phyloP scores from a whole-genome alignment of 2,329 filamentous ascomycete species.

The Pseudonectria buxi region DNA sequence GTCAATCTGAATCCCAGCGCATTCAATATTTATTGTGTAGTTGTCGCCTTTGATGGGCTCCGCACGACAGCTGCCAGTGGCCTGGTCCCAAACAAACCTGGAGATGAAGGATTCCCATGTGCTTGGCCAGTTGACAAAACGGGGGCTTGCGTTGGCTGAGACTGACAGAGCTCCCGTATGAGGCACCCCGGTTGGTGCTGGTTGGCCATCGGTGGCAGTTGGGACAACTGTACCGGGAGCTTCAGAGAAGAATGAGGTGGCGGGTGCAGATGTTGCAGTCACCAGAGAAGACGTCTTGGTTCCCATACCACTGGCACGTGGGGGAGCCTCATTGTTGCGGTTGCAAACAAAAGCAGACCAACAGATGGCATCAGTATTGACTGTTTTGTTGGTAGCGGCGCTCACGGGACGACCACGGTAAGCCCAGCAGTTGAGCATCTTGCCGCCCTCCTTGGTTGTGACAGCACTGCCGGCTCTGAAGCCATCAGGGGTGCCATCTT shows the following conservation, averaged over 20 bases:
- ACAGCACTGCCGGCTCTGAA: constrained; percentile 34
- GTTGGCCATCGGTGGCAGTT: constrained; percentile 19
- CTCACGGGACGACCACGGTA: constrained; percentile 35
- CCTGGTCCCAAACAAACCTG: constrained; percentile 34
- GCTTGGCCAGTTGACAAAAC: constrained; percentile 34
- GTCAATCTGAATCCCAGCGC: constrained; percentile 31
- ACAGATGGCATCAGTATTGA: constrained; percentile 31
- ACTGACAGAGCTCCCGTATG: constrained; percentile 25
- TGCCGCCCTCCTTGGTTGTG: constrained; percentile 32
- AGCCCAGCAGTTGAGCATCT: constrained; percentile 35
- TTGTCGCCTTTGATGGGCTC: constrained; percentile 28
- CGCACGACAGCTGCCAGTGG: constrained; percentile 28
- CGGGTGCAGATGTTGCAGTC: constrained; percentile 25
- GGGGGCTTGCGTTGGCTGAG: constrained; percentile 28
- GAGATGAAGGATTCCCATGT: constrained; percentile 34
- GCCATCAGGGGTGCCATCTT: constrained; percentile 33
- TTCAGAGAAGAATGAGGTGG: constrained; percentile 27
- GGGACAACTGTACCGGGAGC: constrained; percentile 19
- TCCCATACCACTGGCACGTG: constrained; percentile 29
- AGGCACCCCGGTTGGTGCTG: constrained; percentile 25
- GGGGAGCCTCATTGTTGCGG: constrained; percentile 25
- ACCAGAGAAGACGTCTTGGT: constrained; percentile 29
- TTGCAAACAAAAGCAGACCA: constrained; percentile 38
- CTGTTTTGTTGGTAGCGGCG: constrained; percentile 31
- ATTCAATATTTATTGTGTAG: constrained; percentile 31